These are phyloP conservation scores for Exserohilum turcica DNA, from an alignment of 2,329 filamentous ascomycete species.

Conservation along the genomic window DNA sequence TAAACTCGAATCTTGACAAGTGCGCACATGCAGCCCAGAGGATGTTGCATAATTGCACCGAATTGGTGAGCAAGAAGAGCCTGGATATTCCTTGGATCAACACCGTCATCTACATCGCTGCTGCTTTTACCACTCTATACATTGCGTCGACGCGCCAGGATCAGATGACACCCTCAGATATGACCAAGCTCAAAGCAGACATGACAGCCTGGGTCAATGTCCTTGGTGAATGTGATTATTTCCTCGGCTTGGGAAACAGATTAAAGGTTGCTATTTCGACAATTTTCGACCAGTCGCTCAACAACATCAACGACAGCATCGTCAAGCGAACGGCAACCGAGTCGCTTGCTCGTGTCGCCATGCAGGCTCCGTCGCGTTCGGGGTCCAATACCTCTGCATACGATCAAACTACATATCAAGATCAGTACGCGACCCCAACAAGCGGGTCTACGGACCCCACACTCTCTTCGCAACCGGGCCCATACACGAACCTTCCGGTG, in stretches of 20 bases:
- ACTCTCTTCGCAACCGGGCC: slow-evolving; percentile 24
- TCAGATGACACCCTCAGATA: slow-evolving; percentile 62
- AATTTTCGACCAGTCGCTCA: slow-evolving; percentile 56
- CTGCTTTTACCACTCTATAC: slow-evolving; percentile 74
- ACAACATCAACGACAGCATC: slow-evolving; percentile 54
- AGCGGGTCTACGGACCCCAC: slow-evolving; percentile 27
- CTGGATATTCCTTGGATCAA: slow-evolving; percentile 82
- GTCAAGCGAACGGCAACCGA: slow-evolving; percentile 52
- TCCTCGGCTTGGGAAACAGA: slow-evolving; percentile 60
- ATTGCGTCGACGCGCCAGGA: slow-evolving; percentile 70
- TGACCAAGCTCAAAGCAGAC: slow-evolving; percentile 66
- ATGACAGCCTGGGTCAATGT: slow-evolving; percentile 73
- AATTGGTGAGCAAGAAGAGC: slow-evolving; percentile 67
- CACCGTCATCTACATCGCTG: slow-evolving; percentile 71
- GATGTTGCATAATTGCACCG: slow-evolving; percentile 64
- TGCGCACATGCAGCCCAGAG: slow-evolving; percentile 70
- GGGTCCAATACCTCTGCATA: slow-evolving; percentile 28
- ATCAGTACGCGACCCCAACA: slow-evolving; percentile 29
- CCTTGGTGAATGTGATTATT: slow-evolving; percentile 66
- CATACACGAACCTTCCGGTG: slow-evolving; percentile 27
- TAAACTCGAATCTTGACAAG: slow-evolving; percentile 59
- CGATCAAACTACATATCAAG: slow-evolving; percentile 29
- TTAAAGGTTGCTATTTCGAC: slow-evolving; percentile 56
- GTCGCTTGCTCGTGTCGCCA: slow-evolving; percentile 47
- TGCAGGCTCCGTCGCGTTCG: slow-evolving; percentile 35